These are phyloP conservation scores for Scortechinia acanthostroma DNA, from an alignment of 2,329 filamentous ascomycete genomes.

Conservation along the genomic window DNA sequence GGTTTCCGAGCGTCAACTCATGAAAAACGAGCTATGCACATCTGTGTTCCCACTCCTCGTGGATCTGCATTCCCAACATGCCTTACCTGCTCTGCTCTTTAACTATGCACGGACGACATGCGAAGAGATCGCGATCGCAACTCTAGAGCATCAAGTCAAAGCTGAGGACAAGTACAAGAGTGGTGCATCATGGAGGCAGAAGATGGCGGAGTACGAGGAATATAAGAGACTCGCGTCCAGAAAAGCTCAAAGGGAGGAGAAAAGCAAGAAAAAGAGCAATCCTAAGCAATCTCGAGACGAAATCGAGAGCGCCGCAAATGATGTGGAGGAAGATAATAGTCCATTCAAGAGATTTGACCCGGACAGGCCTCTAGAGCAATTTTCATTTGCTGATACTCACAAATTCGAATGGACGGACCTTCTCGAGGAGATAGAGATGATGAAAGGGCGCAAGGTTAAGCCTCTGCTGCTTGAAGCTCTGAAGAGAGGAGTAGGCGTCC, in stretches of 20 bases:
- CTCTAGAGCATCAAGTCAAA: slow-evolving; percentile 42
- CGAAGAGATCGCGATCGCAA: slow-evolving; percentile 42
- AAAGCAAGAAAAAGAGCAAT: slow-evolving; percentile 21
- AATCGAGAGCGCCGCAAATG: slow-evolving; percentile 28
- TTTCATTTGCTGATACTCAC: slow-evolving; percentile 45
- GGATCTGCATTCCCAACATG: slow-evolving; percentile 53
- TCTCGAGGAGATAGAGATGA: slow-evolving; percentile 34
- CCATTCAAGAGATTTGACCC: background rate
- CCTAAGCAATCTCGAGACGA: slow-evolving; percentile 15
- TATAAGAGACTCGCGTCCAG: slow-evolving; percentile 38
- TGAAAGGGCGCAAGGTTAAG: slow-evolving; percentile 39
- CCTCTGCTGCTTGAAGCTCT: slow-evolving; percentile 52
- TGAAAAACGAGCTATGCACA: slow-evolving; percentile 25
- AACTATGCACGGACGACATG: slow-evolving; percentile 66
- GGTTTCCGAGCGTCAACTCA: slow-evolving; percentile 9
- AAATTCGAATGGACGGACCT: background rate
- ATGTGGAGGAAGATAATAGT: slow-evolving; percentile 10
- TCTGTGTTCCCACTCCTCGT: slow-evolving; percentile 46
- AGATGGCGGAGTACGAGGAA: slow-evolving; percentile 47
- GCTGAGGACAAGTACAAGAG: slow-evolving; percentile 50
- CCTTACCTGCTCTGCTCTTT: slow-evolving; percentile 70
- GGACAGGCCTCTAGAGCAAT: slow-evolving; percentile 14
- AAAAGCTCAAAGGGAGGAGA: slow-evolving; percentile 21
- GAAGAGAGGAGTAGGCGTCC: slow-evolving; percentile 64
- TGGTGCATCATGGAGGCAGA: slow-evolving; percentile 48